Percentiles rank a stretch among this genome's conserved stretches.
Conservation (phyloP, 768 basidiomycete genomes). For the Suillus fuscotomentosus region DNA sequence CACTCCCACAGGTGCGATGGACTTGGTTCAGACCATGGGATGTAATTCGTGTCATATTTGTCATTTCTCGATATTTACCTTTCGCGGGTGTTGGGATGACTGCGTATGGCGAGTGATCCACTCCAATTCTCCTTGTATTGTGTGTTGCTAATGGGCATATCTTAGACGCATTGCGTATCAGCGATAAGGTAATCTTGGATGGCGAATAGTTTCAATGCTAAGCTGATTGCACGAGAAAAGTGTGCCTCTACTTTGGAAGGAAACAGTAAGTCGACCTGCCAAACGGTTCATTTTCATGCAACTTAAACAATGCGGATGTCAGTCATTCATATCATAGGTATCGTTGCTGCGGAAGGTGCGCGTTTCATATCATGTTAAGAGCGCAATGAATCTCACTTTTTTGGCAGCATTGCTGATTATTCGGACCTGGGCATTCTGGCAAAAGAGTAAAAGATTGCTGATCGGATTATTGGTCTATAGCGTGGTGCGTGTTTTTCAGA, state of each 20-base stretch:
- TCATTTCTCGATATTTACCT: slow-evolving; percentile 20
- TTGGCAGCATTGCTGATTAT: slow-evolving; percentile 14
- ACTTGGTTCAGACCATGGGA: slow-evolving; percentile 19
- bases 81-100: slow-evolving; percentile 13
- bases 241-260: slow-evolving; percentile 4
- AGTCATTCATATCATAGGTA: slow-evolving; percentile 9
- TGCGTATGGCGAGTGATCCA: slow-evolving; percentile 12
- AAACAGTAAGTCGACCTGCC: slow-evolving; percentile 8
- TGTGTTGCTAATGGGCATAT: not conserved
- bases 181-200: not conserved
- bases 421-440: slow-evolving; percentile 22
- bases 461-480: slow-evolving; percentile 13
- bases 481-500: slow-evolving; percentile 6
- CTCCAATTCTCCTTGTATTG: not conserved
- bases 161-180: not conserved
- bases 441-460: slow-evolving; percentile 11
- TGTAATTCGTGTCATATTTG: slow-evolving; percentile 13
- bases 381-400: not conserved
- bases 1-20: slow-evolving; percentile 12
- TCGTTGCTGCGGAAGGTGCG: slow-evolving; percentile 8
- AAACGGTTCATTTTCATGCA: not conserved
- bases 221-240: not conserved
- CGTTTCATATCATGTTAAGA: not conserved
- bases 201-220: not conserved
- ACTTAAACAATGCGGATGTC: not conserved